Evolutionary conservation across 768 basidiomycete genomes (phyloP), one percentile per base, ranked within the genome.

Genomic region (Suillus decipiens): DNA sequence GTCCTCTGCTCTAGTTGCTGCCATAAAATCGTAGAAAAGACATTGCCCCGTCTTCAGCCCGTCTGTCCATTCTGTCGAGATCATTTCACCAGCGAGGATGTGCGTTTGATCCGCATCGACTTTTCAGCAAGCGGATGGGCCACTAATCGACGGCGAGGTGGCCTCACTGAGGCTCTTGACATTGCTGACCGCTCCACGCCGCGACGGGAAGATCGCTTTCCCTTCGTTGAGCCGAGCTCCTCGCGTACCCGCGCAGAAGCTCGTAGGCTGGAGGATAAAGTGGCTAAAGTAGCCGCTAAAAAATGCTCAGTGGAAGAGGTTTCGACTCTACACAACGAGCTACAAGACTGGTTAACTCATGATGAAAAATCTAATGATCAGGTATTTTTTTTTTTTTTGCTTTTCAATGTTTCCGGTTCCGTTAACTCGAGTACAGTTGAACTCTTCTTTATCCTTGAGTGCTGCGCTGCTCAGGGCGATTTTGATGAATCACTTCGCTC

Each of bases 241-340:
- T 70, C 76, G 72, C 81, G 64, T 76, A 80, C 73, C 62, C 81
- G 70, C 73, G 84, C 69, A 68, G 86, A 89, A 64, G 87, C 85
- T 62, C 87, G 87, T 43, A 78, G 84, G 66, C 80, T 93, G 62
- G 92, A 93, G 76, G 86, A 86, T 77, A 91, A 86, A 76, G 90
- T 93, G 62, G 87, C 87, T 62, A 84, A 82, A 70, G 87, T 92
- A 69, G 92, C 92, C 39, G 84, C 86, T 15, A 90, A 90, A 85
- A 92, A 90, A 82, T 92, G 89, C 78, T 91, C 90, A 43, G 91
- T 93, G 64, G 92, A 93, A 74, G 92, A 93, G 79, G 89, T 93
- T 59, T 84, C 86, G 59, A 78, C 82, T 64, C 84, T 93, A 66
- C 89, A 91, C 77, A 84, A 86, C 71, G 92, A 93, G 77, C 82